A percentile compares a stretch with the other conserved stretches of the same genome.
phyloP scores from a whole-genome alignment of 768 basidiomycete species.

The Tylopilus balloui region DNA sequence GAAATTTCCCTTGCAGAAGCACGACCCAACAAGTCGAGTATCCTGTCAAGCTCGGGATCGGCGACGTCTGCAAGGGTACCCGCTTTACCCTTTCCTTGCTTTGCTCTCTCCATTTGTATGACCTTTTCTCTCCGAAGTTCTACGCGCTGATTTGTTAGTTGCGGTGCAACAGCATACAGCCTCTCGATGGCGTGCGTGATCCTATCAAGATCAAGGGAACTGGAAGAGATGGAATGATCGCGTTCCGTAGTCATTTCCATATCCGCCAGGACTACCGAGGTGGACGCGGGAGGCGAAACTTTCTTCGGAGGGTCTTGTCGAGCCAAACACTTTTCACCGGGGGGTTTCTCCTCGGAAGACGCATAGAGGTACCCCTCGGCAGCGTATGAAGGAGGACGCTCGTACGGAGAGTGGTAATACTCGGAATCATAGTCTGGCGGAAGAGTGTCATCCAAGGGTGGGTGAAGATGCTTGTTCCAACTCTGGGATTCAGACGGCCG shows the following conservation, averaged over 20 bases:
- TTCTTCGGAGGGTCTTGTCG: conserved; percentile 25
- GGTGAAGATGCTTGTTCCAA: background rate
- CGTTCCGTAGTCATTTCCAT: background rate
- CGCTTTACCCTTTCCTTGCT: conserved; percentile 50
- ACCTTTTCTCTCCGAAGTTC: conserved; percentile 73
- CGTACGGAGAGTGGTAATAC: conserved; percentile 10
- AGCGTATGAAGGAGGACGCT: conserved; percentile 27
- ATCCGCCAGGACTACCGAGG: background rate
- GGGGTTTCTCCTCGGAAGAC: conserved; percentile 6
- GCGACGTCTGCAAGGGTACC: conserved; percentile 32
- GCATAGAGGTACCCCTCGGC: conserved; percentile 2
- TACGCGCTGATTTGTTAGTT: conserved; percentile 89
- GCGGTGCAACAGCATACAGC: conserved; percentile 80
- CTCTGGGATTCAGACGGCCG: conserved; percentile 36
- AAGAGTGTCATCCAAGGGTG: conserved; percentile 30
- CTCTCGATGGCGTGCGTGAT: conserved; percentile 88
- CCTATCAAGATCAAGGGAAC: conserved; percentile 78
- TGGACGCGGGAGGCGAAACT: conserved; percentile 1
- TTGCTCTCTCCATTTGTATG: conserved; percentile 68
- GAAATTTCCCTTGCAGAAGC: conserved; percentile 64
- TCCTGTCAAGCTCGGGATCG: conserved; percentile 56
- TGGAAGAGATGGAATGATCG: background rate
- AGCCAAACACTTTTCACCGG: conserved; percentile 8
- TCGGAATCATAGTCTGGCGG: conserved; percentile 53
- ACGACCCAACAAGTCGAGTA: conserved; percentile 65